Base-by-base conservation (phyloP, 2,329 filamentous ascomycete genomes). In the Penicillium sp. region DNA sequence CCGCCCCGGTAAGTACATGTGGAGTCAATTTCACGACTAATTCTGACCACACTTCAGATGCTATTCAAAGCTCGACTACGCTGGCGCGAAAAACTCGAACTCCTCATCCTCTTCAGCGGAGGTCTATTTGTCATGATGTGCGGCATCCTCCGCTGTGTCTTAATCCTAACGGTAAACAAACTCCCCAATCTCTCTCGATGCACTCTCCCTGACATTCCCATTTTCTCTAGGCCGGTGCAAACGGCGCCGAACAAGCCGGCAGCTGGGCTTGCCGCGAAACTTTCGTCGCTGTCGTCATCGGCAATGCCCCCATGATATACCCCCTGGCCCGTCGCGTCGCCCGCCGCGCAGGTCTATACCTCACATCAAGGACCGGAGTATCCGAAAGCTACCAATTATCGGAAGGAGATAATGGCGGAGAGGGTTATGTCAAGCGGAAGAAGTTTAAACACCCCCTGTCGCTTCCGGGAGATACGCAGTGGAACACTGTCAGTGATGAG, bases 81-180 rank as follows among this genome's bases (percentile, higher is more conserved):
- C 8, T 73, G 75, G 20, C 67, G 72, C 5, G 81, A 81, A 61
- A 86, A 86, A 62, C 60, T 80, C 1, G 77, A 79, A 3, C 72
- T 85, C 0, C 72, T 82, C 2, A 56, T 83, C 4, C 73, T 86
- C 15, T 85, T 85, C 65, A 78, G 78, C 33, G 81, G 81, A 12
- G 83, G 81, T 6, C 62, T 80, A 12, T 84, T 85, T 60, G 79
- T 84, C 46, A 83, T 82, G 60, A 75, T 80, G 40, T 79, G 79
- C 20, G 81, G 79, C 3, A 78, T 84, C 53, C 69, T 85, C 8
- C 81, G 83, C 41, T 81, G 79, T 51, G 75, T 82, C 4, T 67
- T 82, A 6, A 82, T 84, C 45, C 54, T 82, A 26, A 77, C 71
- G 2, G 74, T 75, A 59, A 40, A 50, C 3, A 11, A 33, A n/a